Evolutionary conservation across 352 stramenopile genomes (phyloP), one percentile per base, ranked within the genome.

Genomic region (Elongisporangium undulatum): DNA sequence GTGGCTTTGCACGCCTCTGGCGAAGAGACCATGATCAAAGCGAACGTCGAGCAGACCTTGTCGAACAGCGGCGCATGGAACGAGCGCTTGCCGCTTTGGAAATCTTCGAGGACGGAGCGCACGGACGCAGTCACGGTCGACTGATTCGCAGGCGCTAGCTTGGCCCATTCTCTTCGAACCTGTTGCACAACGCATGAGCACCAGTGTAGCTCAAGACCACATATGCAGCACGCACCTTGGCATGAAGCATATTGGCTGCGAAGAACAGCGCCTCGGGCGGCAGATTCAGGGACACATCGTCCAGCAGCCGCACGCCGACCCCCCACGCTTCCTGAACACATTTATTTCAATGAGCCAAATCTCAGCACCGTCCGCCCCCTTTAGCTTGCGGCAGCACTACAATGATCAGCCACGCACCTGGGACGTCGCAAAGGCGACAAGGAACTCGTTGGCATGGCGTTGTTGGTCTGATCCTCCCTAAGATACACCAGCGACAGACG

Each of bases 231-330:
- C 56, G 23, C 49, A 87, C 72, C 60, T 91, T 91, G 17, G 73
- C 69, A 61, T 91, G 82, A 19, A 91, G 51, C 77, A 91, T 87
- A 56, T 88, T 91, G 56, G 82, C 82, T 0, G 79, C 78, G 49
- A 91, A 89, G 69, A 87, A 91, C n/a, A 88, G 74, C 54, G 69
- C 75, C 55, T 87, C 76, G 4, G 68, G 63, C 23, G 76, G 66
- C 51, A 87, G 50, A 21, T 61, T 61, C 19, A 83, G 66, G 34
- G 76, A 64, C 60, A 75, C 61, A 29, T 90, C 78, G 21, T 74
- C 68, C 24, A 90, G 51, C 34, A 90, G 17, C 54, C 83, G 78
- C 26, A 84, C 64, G 1, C 62, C 67, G 22, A 86, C 68, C 4
- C 66, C 63, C 80, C 80, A 90, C 7, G 78, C 74, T 2, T 70